phyloP scores from a whole-genome alignment of 139 green algal genomes.

The Chlamydomonas sphaeroides region DNA sequence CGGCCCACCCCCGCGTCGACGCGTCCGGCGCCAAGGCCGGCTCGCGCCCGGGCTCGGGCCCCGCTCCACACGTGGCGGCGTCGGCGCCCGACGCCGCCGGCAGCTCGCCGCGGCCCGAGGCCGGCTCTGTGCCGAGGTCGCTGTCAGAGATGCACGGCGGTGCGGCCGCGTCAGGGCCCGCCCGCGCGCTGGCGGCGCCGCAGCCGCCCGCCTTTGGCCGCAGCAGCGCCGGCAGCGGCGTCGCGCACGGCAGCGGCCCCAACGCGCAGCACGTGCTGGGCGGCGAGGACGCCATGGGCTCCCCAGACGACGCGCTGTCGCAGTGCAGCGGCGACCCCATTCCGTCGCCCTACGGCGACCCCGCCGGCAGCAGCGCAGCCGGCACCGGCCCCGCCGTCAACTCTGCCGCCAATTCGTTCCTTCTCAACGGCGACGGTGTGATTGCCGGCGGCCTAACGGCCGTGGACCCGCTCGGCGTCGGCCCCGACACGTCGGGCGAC shows the following conservation, averaged over 20 bases:
- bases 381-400: slow-evolving; percentile 4
- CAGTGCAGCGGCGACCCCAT: not conserved
- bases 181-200: too few species aligned
- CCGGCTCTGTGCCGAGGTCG: too few species aligned
- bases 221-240: slow-evolving; percentile 19
- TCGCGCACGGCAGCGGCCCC: slow-evolving; percentile 26
- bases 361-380: not conserved
- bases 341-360: slow-evolving; percentile 9
- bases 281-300: slow-evolving; percentile 3
- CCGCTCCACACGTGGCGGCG: too few species aligned
- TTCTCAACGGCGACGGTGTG: not conserved
- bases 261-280: not conserved
- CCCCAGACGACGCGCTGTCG: not conserved
- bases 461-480: not conserved
- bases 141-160: too few species aligned
- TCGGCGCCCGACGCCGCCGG: too few species aligned
- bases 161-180: too few species aligned
- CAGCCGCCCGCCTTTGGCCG: not conserved
- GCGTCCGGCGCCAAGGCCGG: too few species aligned
- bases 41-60: too few species aligned
- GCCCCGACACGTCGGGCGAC: not conserved
- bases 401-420: not conserved
- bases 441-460: too few species aligned
- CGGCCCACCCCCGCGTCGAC: too few species aligned
- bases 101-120: too few species aligned